These are phyloP conservation scores for Pseudoneurospora amorphoporcata DNA, from an alignment of 495 filamentous ascomycete species.

Conservation along the genomic window DNA sequence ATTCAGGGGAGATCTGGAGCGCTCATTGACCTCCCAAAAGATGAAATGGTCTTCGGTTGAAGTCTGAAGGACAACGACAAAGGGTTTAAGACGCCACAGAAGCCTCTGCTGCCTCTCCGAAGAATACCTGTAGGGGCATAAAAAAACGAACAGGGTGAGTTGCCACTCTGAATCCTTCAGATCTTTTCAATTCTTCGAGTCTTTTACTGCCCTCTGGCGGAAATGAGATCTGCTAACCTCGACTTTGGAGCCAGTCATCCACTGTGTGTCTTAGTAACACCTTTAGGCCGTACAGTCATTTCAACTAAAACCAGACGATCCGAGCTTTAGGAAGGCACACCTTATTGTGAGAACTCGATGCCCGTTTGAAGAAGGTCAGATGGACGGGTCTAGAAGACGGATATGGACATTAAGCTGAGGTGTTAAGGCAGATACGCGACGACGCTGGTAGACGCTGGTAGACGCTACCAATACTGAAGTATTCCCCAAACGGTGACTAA, in stretches of 20 bases:
- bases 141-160: too few species aligned
- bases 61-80: too few species aligned
- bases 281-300: background rate
- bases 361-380: background rate
- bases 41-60: too few species aligned
- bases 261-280: background rate
- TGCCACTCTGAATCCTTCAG: background rate
- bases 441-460: background rate
- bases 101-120: too few species aligned
- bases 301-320: background rate
- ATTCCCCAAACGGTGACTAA: background rate
- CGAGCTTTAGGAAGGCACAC: background rate
- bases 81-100: too few species aligned
- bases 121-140: background rate
- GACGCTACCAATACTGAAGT: background rate
- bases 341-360: background rate
- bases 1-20: too few species aligned
- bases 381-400: background rate
- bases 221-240: background rate
- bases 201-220: background rate
- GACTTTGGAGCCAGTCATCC: background rate
- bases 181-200: background rate
- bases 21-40: too few species aligned
- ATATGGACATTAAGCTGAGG: background rate
- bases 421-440: background rate